phyloP scores from a whole-genome alignment of 1,139 yeast genomes.

The Suhomyces panamericanus region DNA sequence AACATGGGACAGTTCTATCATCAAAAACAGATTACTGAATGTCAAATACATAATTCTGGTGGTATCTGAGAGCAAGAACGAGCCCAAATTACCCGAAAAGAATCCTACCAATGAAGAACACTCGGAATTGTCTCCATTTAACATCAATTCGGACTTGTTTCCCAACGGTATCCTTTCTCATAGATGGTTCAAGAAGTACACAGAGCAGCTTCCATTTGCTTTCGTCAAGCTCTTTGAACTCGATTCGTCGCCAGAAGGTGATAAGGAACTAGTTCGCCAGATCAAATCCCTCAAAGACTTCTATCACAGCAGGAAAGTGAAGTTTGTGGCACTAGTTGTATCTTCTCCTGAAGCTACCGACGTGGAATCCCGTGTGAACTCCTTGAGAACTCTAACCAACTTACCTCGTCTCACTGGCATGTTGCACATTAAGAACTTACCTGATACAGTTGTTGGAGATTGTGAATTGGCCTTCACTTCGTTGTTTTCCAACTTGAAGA shows the following conservation, averaged over 20 bases:
- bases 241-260: constrained; percentile 16
- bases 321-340: constrained; percentile 32
- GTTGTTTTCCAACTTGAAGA: constrained; percentile 32
- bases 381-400: constrained; percentile 31
- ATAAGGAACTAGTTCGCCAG: constrained; percentile 20
- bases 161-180: constrained; percentile 45
- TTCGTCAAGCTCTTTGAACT: constrained; percentile 26
- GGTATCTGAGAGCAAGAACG: constrained; percentile 4
- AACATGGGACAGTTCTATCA: constrained; percentile 44
- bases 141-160: constrained; percentile 36
- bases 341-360: constrained; percentile 17
- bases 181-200: constrained; percentile 41
- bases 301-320: constrained; percentile 22
- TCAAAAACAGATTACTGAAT: constrained; percentile 39
- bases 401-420: constrained; percentile 35
- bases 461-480: constrained; percentile 31
- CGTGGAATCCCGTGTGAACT: constrained; percentile 24
- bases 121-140: constrained; percentile 40
- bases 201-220: constrained; percentile 36
- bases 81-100: constrained; percentile 2
- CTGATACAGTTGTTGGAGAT: constrained; percentile 25
- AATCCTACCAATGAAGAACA: constrained; percentile 19
- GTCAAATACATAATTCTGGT: constrained; percentile 32
- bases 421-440: constrained; percentile 23
- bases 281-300: constrained; percentile 22